Base-by-base conservation (phyloP, 768 basidiomycete species). In the Psilocybe sp. region DNA sequence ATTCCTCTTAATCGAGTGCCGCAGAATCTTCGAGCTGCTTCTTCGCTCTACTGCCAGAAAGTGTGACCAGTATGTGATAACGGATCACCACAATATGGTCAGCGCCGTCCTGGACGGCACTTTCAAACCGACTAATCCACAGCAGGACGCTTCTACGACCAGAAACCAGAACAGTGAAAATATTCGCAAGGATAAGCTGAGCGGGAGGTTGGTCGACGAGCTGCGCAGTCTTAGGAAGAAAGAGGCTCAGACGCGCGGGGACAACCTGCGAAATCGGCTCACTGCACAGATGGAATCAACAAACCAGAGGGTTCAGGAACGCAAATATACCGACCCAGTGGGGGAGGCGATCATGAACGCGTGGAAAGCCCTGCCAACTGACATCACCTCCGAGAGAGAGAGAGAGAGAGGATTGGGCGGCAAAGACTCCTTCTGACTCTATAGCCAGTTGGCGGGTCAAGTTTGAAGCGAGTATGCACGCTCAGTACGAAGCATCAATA, bases 1-100 rank as follows among this genome's bases (percentile, higher is more conserved):
- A 39, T 50, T 37, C 20, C 41, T 50, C 8, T 33, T 50, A 18
- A 50, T 50, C n/a, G 49, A 44, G 44, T 50, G 41, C 19, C 49
- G 49, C 4, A 39, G 33, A 28, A 35, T 4, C 7, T 28, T 44
- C 35, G 49, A 50, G 28, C 49, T 12, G 6, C 42, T 50, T 9
- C 20, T 50, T 34, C 10, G 5, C 13, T 3, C 34, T 35, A 50
- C 43, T 11, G 49, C 31, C 18, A n/a, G 18, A n/a, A 43, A 50
- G 18, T 50, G 49, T 41, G 33, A 50, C 18, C 11, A 16, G 5
- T 50, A 37, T 12, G 41, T 50, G 9, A 14, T 10, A 9, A 31
- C 10, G 11, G 13, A 50, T 31, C 41, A 50, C 34, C 12, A 7
- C 7, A n/a, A 44, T 4, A 50, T 44, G 42, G 20, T 43, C 9